Percentiles rank a stretch among this genome's conserved stretches.
phyloP scores from a whole-genome alignment of 192 early-diverging fungal species.

The Funneliformis geosporum region DNA sequence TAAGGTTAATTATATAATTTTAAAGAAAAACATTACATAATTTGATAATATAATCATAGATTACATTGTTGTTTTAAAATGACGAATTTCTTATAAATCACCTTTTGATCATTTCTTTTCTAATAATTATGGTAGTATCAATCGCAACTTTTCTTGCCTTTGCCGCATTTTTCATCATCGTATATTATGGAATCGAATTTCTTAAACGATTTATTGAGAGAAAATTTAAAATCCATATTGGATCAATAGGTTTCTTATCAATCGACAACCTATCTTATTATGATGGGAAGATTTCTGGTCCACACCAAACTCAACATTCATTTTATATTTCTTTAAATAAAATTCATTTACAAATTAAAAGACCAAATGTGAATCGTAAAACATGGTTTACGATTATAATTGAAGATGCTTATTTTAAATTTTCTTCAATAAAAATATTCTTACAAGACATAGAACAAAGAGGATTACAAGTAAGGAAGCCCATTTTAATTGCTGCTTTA shows the following conservation, averaged over 20 bases:
- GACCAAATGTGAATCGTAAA: neutral
- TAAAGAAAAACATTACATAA: too few species aligned
- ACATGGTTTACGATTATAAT: conserved; percentile 45
- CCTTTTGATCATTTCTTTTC: too few species aligned
- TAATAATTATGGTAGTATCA: too few species aligned
- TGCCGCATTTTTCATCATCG: neutral
- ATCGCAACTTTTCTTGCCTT: neutral
- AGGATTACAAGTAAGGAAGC: neutral
- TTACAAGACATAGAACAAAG: neutral
- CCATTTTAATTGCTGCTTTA: conserved; percentile 28
- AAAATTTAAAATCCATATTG: conserved; percentile 27
- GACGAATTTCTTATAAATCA: too few species aligned
- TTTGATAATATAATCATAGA: too few species aligned
- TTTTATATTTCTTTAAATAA: conserved; percentile 4
- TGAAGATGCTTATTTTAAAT: conserved; percentile 23
- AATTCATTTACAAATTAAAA: conserved; percentile 15
- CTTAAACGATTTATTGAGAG: neutral
- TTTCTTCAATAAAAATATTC: conserved; percentile 19
- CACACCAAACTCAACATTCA: neutral
- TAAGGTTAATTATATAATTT: too few species aligned
- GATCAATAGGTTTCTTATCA: conserved; percentile 21
- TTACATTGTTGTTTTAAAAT: too few species aligned
- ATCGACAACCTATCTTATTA: conserved; percentile 6
- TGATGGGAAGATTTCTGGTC: neutral
- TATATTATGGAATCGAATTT: neutral